Evolutionary conservation across 2,329 filamentous ascomycete genomes (phyloP), one percentile per base, ranked within the genome.

Genomic region (Alternaria incomplexa): DNA sequence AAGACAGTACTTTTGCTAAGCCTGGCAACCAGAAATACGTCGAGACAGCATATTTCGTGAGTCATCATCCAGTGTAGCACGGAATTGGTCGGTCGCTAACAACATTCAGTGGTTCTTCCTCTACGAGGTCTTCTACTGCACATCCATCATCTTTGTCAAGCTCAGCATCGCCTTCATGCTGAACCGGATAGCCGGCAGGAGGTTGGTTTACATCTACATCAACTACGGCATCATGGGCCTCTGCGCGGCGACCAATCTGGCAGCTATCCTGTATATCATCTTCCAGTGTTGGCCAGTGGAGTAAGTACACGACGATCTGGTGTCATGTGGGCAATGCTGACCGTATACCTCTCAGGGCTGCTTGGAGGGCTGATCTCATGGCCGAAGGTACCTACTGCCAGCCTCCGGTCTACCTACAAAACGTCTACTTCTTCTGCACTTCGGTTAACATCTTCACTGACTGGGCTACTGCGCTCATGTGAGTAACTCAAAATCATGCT

Each of bases 381-480:
- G 65, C 60, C 11, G 68, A 69, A 23, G 73, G 72, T 2, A 75
- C 77, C 3, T 50, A 62, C 2, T 80, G 77, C 57, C 59, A 76
- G 23, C 65, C 72, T 3, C 70, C 1, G 56, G 64, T 20, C 67
- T 68, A 23, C 68, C 76, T 11, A 72, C 74, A 28, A 64, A 78
- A 52, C 50, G 68, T 79, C 10, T 80, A 80, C 58, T 80, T 78
- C 45, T 74, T 73, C 36, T 74, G 73, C 13, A 77, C 77, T 2
- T 74, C 78, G 1, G 73, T 80, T 47, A 80, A 80, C 56, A 80
- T 80, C 28, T 63, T 73, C 8, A 77, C 76, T 0, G 78, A 80
- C 30, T 80, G 78, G 78, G 75, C 77, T 56, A 78, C 71, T 23
- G 78, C 78, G 1, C 60, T 79, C 6, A 68, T 79, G 68, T 75